phyloP scores from a whole-genome alignment of 2,329 filamentous ascomycete species.

The Lizonia empirigonia region DNA sequence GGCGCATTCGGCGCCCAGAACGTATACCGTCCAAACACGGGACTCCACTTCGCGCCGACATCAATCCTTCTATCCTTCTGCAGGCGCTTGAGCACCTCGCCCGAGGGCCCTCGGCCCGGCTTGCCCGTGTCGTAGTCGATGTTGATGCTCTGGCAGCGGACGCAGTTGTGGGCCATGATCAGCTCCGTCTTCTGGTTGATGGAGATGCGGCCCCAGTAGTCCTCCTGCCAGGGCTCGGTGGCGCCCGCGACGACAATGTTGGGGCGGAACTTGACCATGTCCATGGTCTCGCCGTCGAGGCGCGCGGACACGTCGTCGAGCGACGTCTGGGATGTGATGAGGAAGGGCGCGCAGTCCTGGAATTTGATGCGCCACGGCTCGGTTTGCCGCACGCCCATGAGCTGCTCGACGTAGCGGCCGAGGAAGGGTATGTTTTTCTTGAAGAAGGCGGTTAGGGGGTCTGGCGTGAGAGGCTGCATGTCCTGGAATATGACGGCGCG shows the following conservation, averaged over 20 bases:
- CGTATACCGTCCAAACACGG: slow-evolving; percentile 56
- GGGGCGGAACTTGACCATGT: slow-evolving; percentile 55
- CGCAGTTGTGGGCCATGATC: slow-evolving; percentile 53
- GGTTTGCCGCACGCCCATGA: slow-evolving; percentile 44
- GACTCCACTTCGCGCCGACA: slow-evolving; percentile 52
- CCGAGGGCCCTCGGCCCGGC: slow-evolving; percentile 44
- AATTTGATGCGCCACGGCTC: slow-evolving; percentile 62
- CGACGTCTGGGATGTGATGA: slow-evolving; percentile 73
- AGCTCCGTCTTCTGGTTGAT: slow-evolving; percentile 43
- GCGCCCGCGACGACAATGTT: slow-evolving; percentile 54
- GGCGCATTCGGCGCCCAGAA: slow-evolving; percentile 43
- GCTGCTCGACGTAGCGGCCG: slow-evolving; percentile 11
- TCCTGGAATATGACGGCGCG: slow-evolving; percentile 50
- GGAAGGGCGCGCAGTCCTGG: slow-evolving; percentile 75
- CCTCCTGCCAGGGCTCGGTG: slow-evolving; percentile 51
- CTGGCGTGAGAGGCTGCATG: slow-evolving; percentile 26
- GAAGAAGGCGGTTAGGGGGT: slow-evolving; percentile 23
- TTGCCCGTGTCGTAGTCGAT: slow-evolving; percentile 55
- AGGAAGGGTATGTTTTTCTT: slow-evolving; percentile 23
- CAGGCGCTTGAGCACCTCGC: slow-evolving; percentile 53
- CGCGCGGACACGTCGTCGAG: slow-evolving; percentile 67
- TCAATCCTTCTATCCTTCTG: slow-evolving; percentile 55
- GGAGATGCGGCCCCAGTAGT: slow-evolving; percentile 52
- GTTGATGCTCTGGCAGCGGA: slow-evolving; percentile 54
- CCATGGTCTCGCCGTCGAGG: slow-evolving; percentile 45